These are phyloP conservation scores for Casaregolazyma suthepensis DNA, from an alignment of 1,139 yeast genomes.

Conservation along the genomic window DNA sequence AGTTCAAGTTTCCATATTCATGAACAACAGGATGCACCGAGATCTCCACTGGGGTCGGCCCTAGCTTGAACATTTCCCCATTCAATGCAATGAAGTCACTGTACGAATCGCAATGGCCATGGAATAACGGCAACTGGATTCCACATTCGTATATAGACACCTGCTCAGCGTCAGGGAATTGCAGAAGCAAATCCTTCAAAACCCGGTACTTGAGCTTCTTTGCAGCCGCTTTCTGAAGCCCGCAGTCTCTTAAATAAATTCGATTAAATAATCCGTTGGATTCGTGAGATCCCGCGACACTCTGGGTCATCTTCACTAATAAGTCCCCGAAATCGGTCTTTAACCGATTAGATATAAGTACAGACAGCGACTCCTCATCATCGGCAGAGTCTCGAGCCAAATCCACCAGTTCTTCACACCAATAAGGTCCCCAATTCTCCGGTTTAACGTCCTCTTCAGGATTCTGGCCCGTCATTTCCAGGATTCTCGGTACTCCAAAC, in stretches of 20 bases:
- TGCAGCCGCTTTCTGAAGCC: background rate
- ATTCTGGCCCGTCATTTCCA: constrained; percentile 34
- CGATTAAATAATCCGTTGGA: background rate
- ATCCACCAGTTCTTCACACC: constrained; percentile 39
- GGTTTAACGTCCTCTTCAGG: constrained; percentile 24
- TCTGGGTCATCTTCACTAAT: background rate
- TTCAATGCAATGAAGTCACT: background rate
- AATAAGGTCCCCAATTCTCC: constrained; percentile 33
- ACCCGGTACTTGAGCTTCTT: constrained; percentile 3
- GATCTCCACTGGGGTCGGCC: background rate
- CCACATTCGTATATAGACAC: constrained; percentile 4
- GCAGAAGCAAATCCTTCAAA: constrained; percentile 3
- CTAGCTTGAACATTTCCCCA: background rate
- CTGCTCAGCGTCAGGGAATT: constrained; percentile 3
- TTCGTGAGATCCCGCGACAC: background rate
- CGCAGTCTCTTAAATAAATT: constrained; percentile 1
- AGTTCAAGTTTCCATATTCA: constrained; percentile 4
- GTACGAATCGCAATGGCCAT: background rate
- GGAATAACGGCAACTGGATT: constrained; percentile 1
- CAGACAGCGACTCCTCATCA: constrained; percentile 32
- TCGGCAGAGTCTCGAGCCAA: constrained; percentile 31
- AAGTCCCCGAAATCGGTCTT: background rate
- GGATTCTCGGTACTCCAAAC: constrained; percentile 39
- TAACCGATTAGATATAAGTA: constrained; percentile 41
- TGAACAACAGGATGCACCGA: constrained; percentile 3